Percentiles rank a stretch among this genome's conserved stretches.
Evolutionary conservation across 495 filamentous ascomycete genomes (phyloP).

Genomic region (Neohortaea acidophila): DNA sequence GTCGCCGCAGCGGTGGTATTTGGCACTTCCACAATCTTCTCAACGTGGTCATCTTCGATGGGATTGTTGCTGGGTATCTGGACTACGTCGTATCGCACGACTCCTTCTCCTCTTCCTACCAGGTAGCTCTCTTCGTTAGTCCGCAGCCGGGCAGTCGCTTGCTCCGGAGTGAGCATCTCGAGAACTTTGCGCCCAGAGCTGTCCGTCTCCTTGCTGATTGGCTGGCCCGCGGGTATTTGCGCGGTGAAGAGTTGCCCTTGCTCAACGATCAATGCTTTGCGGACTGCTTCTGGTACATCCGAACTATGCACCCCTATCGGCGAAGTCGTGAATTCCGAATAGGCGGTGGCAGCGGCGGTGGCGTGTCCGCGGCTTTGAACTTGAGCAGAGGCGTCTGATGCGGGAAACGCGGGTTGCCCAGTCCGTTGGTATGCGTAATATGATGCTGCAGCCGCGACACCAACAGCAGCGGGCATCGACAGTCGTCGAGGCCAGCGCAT

Average conservation of each 20-base stretch:
- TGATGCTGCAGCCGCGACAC: conserved; percentile 9
- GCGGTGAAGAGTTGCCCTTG: conserved; percentile 18
- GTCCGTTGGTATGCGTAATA: conserved; percentile 13
- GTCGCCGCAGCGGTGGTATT: conserved; percentile 36
- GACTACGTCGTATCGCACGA: conserved; percentile 88
- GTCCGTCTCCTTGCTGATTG: conserved; percentile 73
- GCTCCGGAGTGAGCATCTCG: conserved; percentile 91
- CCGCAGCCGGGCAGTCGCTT: conserved; percentile 78
- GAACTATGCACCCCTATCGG: conserved; percentile 3
- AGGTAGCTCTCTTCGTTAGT: conserved; percentile 81
- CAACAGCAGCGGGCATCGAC: conserved; percentile 12
- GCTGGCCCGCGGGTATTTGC: conserved; percentile 25
- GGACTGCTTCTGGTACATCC: conserved; percentile 13
- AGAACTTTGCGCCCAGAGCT: conserved; percentile 65
- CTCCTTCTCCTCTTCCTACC: conserved; percentile 77
- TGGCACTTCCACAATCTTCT: conserved; percentile 88
- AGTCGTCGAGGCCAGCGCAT: conserved; percentile 15
- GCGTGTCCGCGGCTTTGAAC: conserved; percentile 4
- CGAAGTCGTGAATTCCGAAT: neutral
- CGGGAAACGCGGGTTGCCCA: conserved; percentile 4
- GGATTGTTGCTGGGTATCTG: conserved; percentile 93
- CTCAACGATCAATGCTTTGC: conserved; percentile 16
- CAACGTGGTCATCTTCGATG: conserved; percentile 94
- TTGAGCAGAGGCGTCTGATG: too few relatives aligned
- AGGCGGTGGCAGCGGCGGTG: neutral